phyloP scores from a whole-genome alignment of 805 yeast genomes.

The Schwanniomyces pseudopolymorphus region DNA sequence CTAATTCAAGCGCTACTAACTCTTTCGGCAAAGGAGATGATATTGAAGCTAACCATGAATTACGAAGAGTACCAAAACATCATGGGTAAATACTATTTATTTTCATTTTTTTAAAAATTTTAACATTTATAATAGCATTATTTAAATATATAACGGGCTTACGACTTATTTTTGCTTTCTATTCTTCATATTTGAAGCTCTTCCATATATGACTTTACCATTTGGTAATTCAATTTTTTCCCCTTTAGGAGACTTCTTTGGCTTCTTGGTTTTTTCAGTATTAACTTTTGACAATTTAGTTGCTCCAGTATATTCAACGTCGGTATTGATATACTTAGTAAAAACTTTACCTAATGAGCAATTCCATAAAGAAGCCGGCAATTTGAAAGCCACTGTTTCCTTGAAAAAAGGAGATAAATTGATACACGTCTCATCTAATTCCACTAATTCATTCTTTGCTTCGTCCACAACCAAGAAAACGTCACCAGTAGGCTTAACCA shows the following conservation, averaged over 20 bases:
- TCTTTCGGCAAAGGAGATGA: constrained; percentile 39
- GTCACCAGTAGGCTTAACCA: constrained; percentile 56
- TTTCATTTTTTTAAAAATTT: background rate
- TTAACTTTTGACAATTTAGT: constrained; percentile 4
- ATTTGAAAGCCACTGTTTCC: constrained; percentile 46
- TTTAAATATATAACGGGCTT: constrained; percentile 1
- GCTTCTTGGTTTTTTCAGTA: constrained; percentile 17
- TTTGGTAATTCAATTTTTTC: constrained; percentile 55
- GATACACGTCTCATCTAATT: constrained; percentile 49
- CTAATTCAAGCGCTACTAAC: constrained; percentile 44
- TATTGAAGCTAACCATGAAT: constrained; percentile 29
- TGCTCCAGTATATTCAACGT: constrained; percentile 8
- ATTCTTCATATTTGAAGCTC: constrained; percentile 13
- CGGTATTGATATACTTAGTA: constrained; percentile 4
- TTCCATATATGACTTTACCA: constrained; percentile 53
- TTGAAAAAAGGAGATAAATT: constrained; percentile 44
- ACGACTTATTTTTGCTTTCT: constrained; percentile 7
- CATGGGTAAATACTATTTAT: constrained; percentile 12
- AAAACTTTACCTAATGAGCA: constrained; percentile 35
- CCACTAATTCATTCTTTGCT: constrained; percentile 37
- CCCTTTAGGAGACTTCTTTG: constrained; percentile 36
- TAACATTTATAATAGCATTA: background rate
- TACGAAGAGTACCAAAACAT: constrained; percentile 44
- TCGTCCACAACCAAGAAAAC: constrained; percentile 51
- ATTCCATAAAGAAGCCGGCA: constrained; percentile 48